Evolutionary conservation across 2,329 filamentous ascomycete species (phyloP).

Genomic region (Colletotrichum sp.): DNA sequence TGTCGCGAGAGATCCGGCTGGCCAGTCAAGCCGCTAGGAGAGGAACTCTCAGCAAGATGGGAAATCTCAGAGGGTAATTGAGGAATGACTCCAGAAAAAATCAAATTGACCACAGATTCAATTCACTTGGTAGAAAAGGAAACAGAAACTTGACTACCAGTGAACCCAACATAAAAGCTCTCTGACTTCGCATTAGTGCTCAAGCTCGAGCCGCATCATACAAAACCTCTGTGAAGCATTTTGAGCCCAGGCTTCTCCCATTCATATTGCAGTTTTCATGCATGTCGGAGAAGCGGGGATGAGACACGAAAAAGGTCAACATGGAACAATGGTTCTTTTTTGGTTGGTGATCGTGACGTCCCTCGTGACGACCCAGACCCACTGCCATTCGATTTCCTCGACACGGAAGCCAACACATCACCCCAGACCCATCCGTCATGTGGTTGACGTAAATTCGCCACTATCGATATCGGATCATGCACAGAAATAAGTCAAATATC

Average conservation of each 20-base stretch:
- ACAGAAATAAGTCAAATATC: not conserved
- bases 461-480: not conserved
- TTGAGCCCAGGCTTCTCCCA: not conserved
- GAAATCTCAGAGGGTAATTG: not conserved
- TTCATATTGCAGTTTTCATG: not conserved
- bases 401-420: not conserved
- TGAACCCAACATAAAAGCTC: not conserved
- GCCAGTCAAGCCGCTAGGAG: conserved; percentile 5
- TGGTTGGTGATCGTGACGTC: not conserved
- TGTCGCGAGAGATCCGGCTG: conserved; percentile 6
- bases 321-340: not conserved
- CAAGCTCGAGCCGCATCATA: not conserved
- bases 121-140: not conserved
- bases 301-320: not conserved
- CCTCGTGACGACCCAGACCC: not conserved
- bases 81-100: not conserved
- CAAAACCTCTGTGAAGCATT: not conserved
- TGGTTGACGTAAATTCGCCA: not conserved
- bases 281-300: not conserved
- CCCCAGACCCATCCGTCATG: not conserved
- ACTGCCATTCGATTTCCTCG: not conserved
- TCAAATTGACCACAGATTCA: not conserved
- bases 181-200: not conserved
- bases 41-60: conserved; percentile 7
- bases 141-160: not conserved